phyloP scores from a whole-genome alignment of 768 basidiomycete species.

The Termitomyces sp. region DNA sequence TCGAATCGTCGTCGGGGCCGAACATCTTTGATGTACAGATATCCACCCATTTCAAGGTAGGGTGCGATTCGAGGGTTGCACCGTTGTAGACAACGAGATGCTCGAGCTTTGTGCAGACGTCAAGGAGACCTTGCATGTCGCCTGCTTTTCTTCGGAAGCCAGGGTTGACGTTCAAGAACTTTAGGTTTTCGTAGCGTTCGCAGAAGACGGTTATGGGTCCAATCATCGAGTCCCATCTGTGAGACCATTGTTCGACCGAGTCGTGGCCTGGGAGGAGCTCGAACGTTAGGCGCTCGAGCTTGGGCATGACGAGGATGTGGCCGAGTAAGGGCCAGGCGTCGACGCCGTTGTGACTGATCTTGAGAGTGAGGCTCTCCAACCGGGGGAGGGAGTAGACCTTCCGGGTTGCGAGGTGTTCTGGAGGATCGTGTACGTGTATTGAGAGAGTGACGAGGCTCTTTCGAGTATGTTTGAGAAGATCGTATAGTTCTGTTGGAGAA shows the following conservation, averaged over 20 bases:
- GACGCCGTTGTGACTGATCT: not conserved
- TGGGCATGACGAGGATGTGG: conserved; percentile 3
- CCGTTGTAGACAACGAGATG: conserved; percentile 10
- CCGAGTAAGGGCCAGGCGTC: not conserved
- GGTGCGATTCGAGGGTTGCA: conserved; percentile 1
- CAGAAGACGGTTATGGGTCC: conserved; percentile 4
- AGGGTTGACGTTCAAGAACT: conserved; percentile 8
- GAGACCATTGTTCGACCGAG: not conserved
- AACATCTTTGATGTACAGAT: conserved; percentile 7
- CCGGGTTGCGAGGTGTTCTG: not conserved
- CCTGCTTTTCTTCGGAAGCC: conserved; percentile 1
- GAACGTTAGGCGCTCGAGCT: conserved; percentile 6
- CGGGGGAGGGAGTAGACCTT: conserved; percentile 1
- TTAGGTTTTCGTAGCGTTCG: conserved; percentile 1
- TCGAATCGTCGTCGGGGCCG: not conserved
- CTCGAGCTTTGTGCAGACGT: conserved; percentile 7
- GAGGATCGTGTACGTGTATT: conserved; percentile 2
- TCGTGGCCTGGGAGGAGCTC: not conserved
- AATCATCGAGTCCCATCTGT: not conserved
- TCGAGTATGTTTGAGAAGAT: not conserved
- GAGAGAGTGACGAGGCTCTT: conserved; percentile 6
- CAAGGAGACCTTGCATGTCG: conserved; percentile 1
- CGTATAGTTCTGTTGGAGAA: not conserved
- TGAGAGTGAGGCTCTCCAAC: conserved; percentile 9
- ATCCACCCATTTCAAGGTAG: conserved; percentile 9